Conservation (phyloP, 805 yeast genomes). For the Yarrowia deformans region DNA sequence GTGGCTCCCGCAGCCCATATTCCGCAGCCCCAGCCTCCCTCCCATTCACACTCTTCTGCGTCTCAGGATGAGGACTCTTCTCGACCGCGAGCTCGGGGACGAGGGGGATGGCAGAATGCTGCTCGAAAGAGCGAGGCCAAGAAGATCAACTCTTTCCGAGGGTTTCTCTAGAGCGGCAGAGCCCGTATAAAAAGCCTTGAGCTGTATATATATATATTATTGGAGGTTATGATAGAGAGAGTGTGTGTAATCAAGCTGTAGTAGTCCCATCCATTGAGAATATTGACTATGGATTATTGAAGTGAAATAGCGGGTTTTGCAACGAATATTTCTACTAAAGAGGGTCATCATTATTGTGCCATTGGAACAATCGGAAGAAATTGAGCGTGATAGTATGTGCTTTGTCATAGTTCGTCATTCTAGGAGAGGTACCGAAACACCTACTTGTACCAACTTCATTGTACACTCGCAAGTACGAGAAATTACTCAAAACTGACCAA, state of each 20-base stretch:
- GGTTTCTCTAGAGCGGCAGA: background rate
- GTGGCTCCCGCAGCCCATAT: background rate
- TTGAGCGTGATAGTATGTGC: too few species aligned
- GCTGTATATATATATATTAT: slow-evolving; percentile 16
- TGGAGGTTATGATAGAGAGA: background rate
- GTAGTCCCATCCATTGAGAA: too few species aligned
- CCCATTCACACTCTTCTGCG: background rate
- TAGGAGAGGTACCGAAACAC: too few species aligned
- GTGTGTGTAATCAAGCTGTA: too few species aligned
- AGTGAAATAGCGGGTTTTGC: background rate
- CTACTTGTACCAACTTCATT: too few species aligned
- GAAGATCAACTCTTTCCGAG: slow-evolving; percentile 32
- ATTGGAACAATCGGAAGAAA: too few species aligned
- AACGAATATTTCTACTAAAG: too few species aligned
- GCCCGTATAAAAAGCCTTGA: background rate
- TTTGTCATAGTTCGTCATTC: too few species aligned
- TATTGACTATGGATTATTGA: background rate
- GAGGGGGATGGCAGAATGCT: slow-evolving; percentile 34
- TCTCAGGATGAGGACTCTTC: slow-evolving; percentile 14
- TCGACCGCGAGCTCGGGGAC: slow-evolving; percentile 23
- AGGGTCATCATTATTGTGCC: too few species aligned
- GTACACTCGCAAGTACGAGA: too few species aligned
- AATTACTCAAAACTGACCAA: too few species aligned
- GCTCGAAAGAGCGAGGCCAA: slow-evolving; percentile 21
- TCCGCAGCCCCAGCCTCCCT: slow-evolving; percentile 12